Percentiles rank a stretch among this genome's conserved stretches.
Evolutionary conservation across 2,329 filamentous ascomycete species (phyloP).

Genomic region (Beauveria sp.): DNA sequence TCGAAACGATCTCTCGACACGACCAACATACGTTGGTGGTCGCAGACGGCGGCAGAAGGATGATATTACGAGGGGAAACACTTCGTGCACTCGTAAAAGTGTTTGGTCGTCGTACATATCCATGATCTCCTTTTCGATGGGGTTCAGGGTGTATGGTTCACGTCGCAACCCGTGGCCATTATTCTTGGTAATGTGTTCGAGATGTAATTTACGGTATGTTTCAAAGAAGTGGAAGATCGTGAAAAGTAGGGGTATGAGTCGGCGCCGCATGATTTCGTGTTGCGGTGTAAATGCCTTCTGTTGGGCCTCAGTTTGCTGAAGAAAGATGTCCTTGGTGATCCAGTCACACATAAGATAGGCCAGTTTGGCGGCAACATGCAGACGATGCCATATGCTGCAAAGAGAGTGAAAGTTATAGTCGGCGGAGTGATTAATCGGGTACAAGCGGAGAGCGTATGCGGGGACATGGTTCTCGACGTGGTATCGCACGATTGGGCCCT

Average conservation of each 20-base stretch:
- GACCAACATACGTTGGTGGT: conserved; percentile 57
- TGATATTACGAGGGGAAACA: conserved; percentile 56
- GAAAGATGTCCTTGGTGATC: conserved; percentile 58
- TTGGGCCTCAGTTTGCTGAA: conserved; percentile 48
- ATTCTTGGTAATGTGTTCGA: conserved; percentile 47
- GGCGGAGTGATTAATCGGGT: conserved; percentile 41
- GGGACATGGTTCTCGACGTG: conserved; percentile 54
- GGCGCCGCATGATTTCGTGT: conserved; percentile 55
- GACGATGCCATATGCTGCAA: conserved; percentile 57
- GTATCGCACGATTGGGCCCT: conserved; percentile 52
- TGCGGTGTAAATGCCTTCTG: conserved; percentile 52
- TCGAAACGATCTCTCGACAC: conserved; percentile 53
- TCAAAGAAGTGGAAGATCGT: conserved; percentile 63
- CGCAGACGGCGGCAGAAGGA: conserved; percentile 56
- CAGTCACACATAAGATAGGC: conserved; percentile 55
- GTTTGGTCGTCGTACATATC: conserved; percentile 58
- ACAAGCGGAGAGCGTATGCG: conserved; percentile 51
- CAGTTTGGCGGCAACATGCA: conserved; percentile 57
- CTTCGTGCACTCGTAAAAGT: conserved; percentile 54
- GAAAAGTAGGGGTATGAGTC: conserved; percentile 56
- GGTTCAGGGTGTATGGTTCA: conserved; percentile 52
- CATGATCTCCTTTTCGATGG: conserved; percentile 55
- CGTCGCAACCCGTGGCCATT: conserved; percentile 41
- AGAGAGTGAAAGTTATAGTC: conserved; percentile 52
- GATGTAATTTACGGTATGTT: conserved; percentile 51